phyloP scores from a whole-genome alignment of 352 stramenopile species.

The Globisporangium nunn region DNA sequence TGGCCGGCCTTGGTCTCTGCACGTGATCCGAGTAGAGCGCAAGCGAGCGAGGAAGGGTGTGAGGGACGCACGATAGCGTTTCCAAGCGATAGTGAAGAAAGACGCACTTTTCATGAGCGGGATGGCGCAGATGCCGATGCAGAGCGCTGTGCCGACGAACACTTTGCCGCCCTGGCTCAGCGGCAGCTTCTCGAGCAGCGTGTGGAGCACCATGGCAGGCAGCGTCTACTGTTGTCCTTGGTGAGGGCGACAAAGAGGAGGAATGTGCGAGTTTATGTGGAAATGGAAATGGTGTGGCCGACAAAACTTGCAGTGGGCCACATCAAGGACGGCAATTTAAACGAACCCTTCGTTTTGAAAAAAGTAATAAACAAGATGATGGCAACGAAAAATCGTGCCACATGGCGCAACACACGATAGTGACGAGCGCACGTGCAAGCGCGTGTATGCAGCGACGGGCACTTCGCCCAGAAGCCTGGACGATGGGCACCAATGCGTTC shows the following conservation, averaged over 20 bases:
- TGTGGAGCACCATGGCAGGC: conserved; percentile 33
- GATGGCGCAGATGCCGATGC: conserved; percentile 62
- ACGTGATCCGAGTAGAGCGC: background rate
- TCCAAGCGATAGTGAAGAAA: background rate
- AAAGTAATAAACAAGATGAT: too few relatives aligned
- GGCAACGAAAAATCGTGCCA: too few relatives aligned
- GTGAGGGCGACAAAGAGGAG: too few relatives aligned
- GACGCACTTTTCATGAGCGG: conserved; percentile 54
- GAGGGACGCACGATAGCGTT: background rate
- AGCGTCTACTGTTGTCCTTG: background rate
- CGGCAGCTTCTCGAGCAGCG: conserved; percentile 60
- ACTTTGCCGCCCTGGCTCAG: conserved; percentile 68
- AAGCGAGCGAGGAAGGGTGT: background rate
- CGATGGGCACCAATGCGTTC: too few relatives aligned
- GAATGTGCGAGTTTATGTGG: background rate
- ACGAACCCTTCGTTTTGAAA: too few relatives aligned
- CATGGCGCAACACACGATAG: too few relatives aligned
- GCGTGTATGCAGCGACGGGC: too few relatives aligned
- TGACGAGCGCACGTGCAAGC: too few relatives aligned
- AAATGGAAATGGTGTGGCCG: background rate
- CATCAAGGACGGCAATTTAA: background rate
- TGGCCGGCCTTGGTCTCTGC: conserved; percentile 73
- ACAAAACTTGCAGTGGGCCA: background rate
- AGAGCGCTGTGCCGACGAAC: conserved; percentile 54
- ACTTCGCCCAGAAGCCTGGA: too few relatives aligned